These are phyloP conservation scores for Lactifluus rugatus DNA, from an alignment of 768 basidiomycete species.

Conservation along the genomic window DNA sequence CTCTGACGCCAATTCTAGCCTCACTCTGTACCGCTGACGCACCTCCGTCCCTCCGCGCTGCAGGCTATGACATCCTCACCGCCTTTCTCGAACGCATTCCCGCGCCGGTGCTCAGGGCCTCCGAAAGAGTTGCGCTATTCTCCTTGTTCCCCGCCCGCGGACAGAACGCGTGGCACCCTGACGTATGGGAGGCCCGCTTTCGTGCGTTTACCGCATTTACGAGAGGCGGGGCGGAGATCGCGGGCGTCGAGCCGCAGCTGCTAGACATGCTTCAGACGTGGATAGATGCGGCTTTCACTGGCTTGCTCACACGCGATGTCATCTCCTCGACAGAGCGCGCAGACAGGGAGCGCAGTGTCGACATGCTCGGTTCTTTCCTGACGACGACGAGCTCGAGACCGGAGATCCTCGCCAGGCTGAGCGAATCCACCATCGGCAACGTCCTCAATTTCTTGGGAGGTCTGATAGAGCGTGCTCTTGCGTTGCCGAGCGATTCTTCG, in stretches of 20 bases:
- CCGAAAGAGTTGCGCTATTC: conserved; percentile 55
- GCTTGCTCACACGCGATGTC: conserved; percentile 27
- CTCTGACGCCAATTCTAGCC: conserved; percentile 51
- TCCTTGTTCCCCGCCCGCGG: conserved; percentile 45
- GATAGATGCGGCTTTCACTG: conserved; percentile 58
- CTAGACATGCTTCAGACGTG: conserved; percentile 50
- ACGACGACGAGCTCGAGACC: conserved; percentile 38
- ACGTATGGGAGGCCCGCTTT: conserved; percentile 62
- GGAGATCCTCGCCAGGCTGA: conserved; percentile 49
- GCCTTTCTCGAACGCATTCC: conserved; percentile 59
- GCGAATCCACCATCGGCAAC: conserved; percentile 46
- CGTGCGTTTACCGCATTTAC: conserved; percentile 60
- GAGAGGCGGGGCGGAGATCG: conserved; percentile 45
- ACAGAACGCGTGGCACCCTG: conserved; percentile 43
- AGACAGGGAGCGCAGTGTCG: conserved; percentile 58
- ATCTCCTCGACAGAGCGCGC: conserved; percentile 30
- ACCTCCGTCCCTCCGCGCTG: conserved; percentile 49
- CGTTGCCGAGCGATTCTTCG: conserved; percentile 12
- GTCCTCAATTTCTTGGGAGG: conserved; percentile 52
- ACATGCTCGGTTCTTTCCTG: conserved; percentile 50
- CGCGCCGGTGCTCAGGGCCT: conserved; percentile 35
- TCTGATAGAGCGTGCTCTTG: conserved; percentile 47
- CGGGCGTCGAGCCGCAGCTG: conserved; percentile 53
- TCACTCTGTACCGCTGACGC: conserved; percentile 47
- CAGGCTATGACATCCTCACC: conserved; percentile 63